Evolutionary conservation across 768 basidiomycete species (phyloP), one percentile per base, ranked within the genome.

Genomic region (Podaxis sp.): DNA sequence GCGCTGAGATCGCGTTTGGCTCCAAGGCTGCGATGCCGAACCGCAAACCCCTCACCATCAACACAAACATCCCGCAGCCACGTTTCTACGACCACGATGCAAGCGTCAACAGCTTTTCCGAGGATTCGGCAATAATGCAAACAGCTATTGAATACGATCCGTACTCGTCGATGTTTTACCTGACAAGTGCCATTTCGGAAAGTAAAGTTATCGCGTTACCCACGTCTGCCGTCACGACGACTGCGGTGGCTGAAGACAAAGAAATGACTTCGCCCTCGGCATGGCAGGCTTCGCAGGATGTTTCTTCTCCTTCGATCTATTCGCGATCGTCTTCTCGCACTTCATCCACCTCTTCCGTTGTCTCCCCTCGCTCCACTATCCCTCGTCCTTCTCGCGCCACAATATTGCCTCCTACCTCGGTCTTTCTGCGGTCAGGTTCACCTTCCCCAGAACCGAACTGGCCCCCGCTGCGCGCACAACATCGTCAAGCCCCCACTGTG

Each of bases 71-170:
- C 44, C 69, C 77, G 58, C 75, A 73, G 51, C 80, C 79, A 19
- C 76, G 78, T 58, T 79, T 79, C 65, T 84, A 83, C 71, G 79
- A 83, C 66, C 76, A 74, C 65, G 75, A 76, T 66, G 74, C 75
- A 62, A 79, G 76, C 67, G 75, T 79, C 69, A 72, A 75, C 36
- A 75, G 75, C 19, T 78, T 68, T 63, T 83, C 83, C 13, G 80
- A 83, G 40, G 76, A 78, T 17, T 86, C 87, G 36, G 88, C 88
- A 28, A 79, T 80, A 66, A 89, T 91, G 88, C 88, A 88, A 63
- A 91, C 89, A 19, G 89, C 89, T 42, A 84, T 89, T 53, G 89
- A 90, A 73, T 82, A 83, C 60, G 86, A 83, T 59, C 79, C 82
- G 12, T 86, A 84, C 67, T 80, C 83, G 17, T 85, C 85, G 0